A percentile compares a stretch with the other conserved stretches of the same genome.
These are phyloP conservation scores for Tolypocladium capitatum DNA, from an alignment of 2,329 filamentous ascomycete genomes.

Conservation along the genomic window DNA sequence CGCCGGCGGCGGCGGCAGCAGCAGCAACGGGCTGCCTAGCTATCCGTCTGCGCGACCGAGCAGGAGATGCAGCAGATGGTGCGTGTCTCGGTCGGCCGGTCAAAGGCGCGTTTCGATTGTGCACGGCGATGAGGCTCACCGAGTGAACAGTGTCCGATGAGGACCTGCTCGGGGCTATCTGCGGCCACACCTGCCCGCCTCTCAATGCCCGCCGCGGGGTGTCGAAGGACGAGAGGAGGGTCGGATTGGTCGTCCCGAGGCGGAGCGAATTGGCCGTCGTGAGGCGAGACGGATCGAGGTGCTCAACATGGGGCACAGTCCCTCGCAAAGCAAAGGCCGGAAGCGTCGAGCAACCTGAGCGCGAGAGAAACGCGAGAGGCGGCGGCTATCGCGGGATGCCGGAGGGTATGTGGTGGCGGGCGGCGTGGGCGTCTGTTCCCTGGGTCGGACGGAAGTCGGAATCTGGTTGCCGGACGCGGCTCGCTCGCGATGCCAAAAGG, in stretches of 20 bases:
- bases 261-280: not conserved
- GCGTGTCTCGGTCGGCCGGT: not conserved
- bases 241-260: not conserved
- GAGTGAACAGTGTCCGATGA: not conserved
- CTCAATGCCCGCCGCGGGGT: not conserved
- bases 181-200: not conserved
- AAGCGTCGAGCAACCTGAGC: not conserved
- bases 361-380: not conserved
- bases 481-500: not conserved
- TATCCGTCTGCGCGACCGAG: conserved; percentile 2
- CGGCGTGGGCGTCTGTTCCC: not conserved
- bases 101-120: not conserved
- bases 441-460: not conserved
- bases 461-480: not conserved
- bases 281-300: not conserved
- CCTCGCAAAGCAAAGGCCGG: not conserved
- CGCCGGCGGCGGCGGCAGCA: not conserved
- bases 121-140: not conserved
- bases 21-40: not conserved
- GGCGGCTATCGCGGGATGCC: not conserved
- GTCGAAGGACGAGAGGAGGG: not conserved
- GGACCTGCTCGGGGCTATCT: not conserved
- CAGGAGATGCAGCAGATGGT: conserved; percentile 3
- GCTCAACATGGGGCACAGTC: not conserved
- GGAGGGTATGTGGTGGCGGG: not conserved